Evolutionary conservation across 306 rosid species (phyloP), one percentile per base, ranked within the genome.

Genomic region (Sophora flavescens): DNA sequence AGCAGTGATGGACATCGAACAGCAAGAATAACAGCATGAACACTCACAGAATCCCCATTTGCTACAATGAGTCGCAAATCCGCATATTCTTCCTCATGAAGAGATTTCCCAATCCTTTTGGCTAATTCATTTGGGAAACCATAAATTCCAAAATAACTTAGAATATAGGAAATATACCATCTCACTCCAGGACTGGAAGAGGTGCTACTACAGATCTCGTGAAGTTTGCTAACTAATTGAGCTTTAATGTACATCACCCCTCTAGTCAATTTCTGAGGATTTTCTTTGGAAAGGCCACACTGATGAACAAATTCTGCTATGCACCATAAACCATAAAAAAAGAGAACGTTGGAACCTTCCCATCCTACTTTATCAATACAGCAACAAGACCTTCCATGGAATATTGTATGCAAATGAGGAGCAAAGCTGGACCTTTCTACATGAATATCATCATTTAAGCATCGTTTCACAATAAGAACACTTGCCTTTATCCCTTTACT

Each of bases 71-170:
- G 85, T 56, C 47, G 81, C 41, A 84, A 71, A 80, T 94, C 97
- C 16, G 87, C 82, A 77, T 78, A 86, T 72, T 83, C 90, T 78
- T 82, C 78, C 72, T 86, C 80, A 72, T 82, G 45, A 77, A 90
- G 82, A 41, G 87, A 86, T 70, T 81, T 81, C 51, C 91, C 93
- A 76, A 94, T 81, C 84, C 85, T 88, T 76, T 82, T 85, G 65
- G 84, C 88, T 18, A 87, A 81, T 76, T 86, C 93, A 85, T 82
- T 82, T 26, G 98, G 93, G 85, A 90, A 94, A 75, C 98, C 98
- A 53, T 90, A 94, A 52, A 81, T 72, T 74, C 89, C 94, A 80
- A 89, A 85, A 82, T 76, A 84, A 78, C 91, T 84, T 60, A 90
- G 91, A 82, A 84, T 61, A 71, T 86, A 84, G 30, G 95, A 74